Conservation (phyloP, 768 basidiomycete genomes). For the Imleria badia region DNA sequence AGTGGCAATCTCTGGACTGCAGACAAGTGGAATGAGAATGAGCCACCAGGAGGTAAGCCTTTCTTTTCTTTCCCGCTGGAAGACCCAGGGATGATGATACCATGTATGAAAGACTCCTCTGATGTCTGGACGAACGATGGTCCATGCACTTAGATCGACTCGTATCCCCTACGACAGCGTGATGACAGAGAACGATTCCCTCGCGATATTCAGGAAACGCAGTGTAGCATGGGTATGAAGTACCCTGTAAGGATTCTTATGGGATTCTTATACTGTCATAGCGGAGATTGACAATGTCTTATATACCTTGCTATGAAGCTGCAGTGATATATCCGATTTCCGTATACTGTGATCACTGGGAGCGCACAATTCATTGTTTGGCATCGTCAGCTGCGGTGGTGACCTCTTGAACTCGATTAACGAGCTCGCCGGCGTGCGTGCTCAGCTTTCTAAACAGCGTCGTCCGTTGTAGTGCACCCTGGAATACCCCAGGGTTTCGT, state of each 20-base stretch:
- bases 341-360: too few species aligned
- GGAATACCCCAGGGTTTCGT: slow-evolving; percentile 2
- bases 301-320: too few species aligned
- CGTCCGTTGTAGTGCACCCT: slow-evolving; percentile 33
- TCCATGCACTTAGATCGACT: slow-evolving; percentile 35
- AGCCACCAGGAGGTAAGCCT: slow-evolving; percentile 31
- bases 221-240: too few species aligned
- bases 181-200: not conserved
- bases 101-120: slow-evolving; percentile 37
- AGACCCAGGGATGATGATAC: not conserved
- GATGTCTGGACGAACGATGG: slow-evolving; percentile 61
- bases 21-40: slow-evolving; percentile 44
- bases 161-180: not conserved
- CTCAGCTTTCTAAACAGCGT: slow-evolving; percentile 32
- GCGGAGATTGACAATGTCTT: too few species aligned
- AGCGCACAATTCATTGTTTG: too few species aligned
- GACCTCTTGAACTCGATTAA: slow-evolving; percentile 82
- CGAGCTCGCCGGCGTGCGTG: slow-evolving; percentile 70
- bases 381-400: slow-evolving; percentile 36
- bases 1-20: slow-evolving; percentile 50
- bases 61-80: not conserved
- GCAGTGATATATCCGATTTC: too few species aligned
- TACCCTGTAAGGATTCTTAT: too few species aligned
- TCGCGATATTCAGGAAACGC: not conserved
- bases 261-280: too few species aligned